Percentiles rank a stretch among this genome's conserved stretches.
Evolutionary conservation across 108 stramenopile species (phyloP).

Genomic region (Aurantiochytrium sp.): DNA sequence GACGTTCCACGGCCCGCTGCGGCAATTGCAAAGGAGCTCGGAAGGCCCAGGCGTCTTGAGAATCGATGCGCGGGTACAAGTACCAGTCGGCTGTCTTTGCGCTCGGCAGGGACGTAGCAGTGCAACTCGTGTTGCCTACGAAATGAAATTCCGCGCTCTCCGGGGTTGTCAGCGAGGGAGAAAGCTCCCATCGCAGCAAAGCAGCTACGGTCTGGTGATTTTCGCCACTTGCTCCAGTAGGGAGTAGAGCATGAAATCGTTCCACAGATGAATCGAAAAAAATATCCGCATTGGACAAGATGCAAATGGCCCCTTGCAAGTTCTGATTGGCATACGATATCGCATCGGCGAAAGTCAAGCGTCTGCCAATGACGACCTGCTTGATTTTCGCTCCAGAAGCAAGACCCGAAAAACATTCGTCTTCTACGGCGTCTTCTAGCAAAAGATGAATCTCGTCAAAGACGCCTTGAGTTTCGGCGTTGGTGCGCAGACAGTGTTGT

Average conservation of each 20-base stretch:
- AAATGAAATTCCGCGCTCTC: neutral
- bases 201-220: neutral
- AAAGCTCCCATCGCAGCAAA: conserved; percentile 7
- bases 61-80: conserved; percentile 15
- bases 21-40: conserved; percentile 3
- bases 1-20: neutral
- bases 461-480: neutral
- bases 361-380: neutral
- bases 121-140: too few species aligned
- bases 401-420: neutral
- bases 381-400: neutral
- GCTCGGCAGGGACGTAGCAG: neutral
- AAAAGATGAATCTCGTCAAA: neutral
- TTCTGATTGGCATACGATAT: neutral
- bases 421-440: neutral
- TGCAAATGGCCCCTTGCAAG: neutral
- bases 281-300: conserved; percentile 28
- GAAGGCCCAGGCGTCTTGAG: conserved; percentile 34
- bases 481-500: neutral
- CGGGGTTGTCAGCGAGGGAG: neutral
- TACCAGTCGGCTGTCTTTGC: neutral
- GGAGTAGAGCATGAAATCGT: neutral
- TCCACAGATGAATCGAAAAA: neutral
- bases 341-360: conserved; percentile 11
- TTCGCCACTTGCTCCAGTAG: neutral